These are phyloP conservation scores for Ilex paraguariensis DNA, from an alignment of 305 asterid species.

Conservation along the genomic window DNA sequence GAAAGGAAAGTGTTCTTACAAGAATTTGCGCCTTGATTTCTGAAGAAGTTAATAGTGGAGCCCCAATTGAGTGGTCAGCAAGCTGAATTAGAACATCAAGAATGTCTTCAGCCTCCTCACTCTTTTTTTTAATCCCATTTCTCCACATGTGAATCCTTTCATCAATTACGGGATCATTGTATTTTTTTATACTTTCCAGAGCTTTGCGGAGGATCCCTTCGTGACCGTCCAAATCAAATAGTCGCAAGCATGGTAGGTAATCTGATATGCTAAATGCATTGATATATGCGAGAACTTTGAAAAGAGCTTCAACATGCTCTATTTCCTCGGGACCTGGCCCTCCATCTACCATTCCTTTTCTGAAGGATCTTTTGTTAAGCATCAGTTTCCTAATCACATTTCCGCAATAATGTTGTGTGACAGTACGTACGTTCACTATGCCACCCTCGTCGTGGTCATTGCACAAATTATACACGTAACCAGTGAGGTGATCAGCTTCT, in stretches of 20 bases:
- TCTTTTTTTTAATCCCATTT: conserved; percentile 7
- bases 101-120: conserved; percentile 15
- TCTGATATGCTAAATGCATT: conserved; percentile 7
- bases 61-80: conserved; percentile 4
- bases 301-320: conserved; percentile 7
- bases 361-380: conserved; percentile 4
- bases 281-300: conserved; percentile 9
- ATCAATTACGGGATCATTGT: too few species aligned
- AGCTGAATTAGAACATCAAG: conserved; percentile 33
- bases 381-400: conserved; percentile 4
- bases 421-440: not conserved
- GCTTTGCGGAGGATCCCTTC: conserved; percentile 7
- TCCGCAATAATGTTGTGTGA: conserved; percentile 1
- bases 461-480: not conserved
- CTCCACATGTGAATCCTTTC: conserved; percentile 23
- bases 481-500: conserved; percentile 13
- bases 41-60: not conserved
- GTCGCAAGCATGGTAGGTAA: conserved; percentile 18
- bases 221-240: conserved; percentile 26
- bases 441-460: not conserved
- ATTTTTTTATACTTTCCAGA: not conserved
- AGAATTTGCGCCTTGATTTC: conserved; percentile 12
- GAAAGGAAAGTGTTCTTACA: not conserved
- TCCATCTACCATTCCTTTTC: conserved; percentile 5
- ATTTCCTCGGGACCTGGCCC: conserved; percentile 2